Base-by-base conservation (phyloP, 2,329 filamentous ascomycete genomes). In the Neofusicoccum laricinum region DNA sequence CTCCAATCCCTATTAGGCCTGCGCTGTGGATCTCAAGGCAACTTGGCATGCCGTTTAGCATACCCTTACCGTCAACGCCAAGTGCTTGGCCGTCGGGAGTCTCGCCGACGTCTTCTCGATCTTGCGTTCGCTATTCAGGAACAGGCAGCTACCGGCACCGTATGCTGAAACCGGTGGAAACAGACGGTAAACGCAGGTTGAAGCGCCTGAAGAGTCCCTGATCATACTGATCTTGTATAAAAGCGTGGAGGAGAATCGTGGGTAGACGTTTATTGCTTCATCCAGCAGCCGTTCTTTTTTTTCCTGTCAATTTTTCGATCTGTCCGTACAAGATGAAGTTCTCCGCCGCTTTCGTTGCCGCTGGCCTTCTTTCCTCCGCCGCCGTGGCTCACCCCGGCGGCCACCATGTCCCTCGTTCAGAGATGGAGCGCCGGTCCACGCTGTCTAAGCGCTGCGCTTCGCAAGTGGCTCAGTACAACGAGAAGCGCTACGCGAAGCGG, bases 401-500 rank as follows among this genome's bases (percentile, higher is more conserved):
- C 3, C 49, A 51, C 8, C 49, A 51, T 36, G 49, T 51, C 49
- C 49, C 49, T 51, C 49, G 49, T 38, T 15, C 49, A 17, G 30
- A 36, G 25, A 7, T 36, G 15, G 30, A 51, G n/a, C 49, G 25
- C 49, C 30, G 49, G 7, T 15, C 49, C 12, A 30, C 49, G 8
- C 50, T 53, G 10, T 53, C 50, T 1, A 15, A 38, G 34, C 17
- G 32, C 17, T 53, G 50, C 11, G 50, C 50, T 7, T 19, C 50
- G 11, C 32, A 53, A 4, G 50, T 53, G 11, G 50, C 50, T 21
- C 32, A 53, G 50, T 21, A 53, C 50, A 62, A 62, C 34, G 59
- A 62, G 34, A 51, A 34, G 17, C 55, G 64, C 30, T 64, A 67
- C 51, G 66, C 32, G n/a, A 55, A 32, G 14, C 30, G 49, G 17